Percentiles rank a stretch among this genome's conserved stretches.
Conservation (phyloP, 768 basidiomycete species). For the Rhodotorula paludigena region DNA sequence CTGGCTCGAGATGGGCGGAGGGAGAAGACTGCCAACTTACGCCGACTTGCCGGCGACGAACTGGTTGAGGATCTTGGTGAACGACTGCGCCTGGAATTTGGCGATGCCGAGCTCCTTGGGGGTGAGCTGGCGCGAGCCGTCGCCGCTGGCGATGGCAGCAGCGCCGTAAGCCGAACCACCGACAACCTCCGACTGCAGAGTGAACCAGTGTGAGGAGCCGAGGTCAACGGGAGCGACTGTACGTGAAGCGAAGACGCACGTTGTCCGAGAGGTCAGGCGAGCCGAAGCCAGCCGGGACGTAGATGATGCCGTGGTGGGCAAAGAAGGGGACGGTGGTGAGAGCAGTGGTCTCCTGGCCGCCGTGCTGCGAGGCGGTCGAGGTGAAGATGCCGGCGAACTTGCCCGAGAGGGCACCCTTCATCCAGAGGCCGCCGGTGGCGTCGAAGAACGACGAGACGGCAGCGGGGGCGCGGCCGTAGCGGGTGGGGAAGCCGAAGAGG, state of each 20-base stretch:
- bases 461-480: slow-evolving; percentile 72
- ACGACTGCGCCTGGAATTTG: slow-evolving; percentile 21
- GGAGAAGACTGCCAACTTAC: slow-evolving; percentile 11
- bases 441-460: slow-evolving; percentile 67
- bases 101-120: slow-evolving; percentile 40
- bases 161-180: slow-evolving; percentile 72
- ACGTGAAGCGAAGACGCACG: too few relatives aligned
- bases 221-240: too few relatives aligned
- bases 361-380: slow-evolving; percentile 58
- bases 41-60: slow-evolving; percentile 32
- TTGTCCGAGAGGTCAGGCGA: slow-evolving; percentile 52
- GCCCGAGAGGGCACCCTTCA: slow-evolving; percentile 57
- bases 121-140: slow-evolving; percentile 42
- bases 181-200: slow-evolving; percentile 46
- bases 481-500: slow-evolving; percentile 33
- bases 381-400: slow-evolving; percentile 72
- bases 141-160: slow-evolving; percentile 48
- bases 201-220: neutral
- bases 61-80: slow-evolving; percentile 18
- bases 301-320: slow-evolving; percentile 53
- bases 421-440: slow-evolving; percentile 65
- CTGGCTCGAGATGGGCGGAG: neutral
- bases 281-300: slow-evolving; percentile 66
- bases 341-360: slow-evolving; percentile 38
- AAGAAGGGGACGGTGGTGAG: slow-evolving; percentile 56